A percentile compares a stretch with the other conserved stretches of the same genome.
Conservation (phyloP, 176 grass and related monocot genomes). For the Aegilops tauschii region DNA sequence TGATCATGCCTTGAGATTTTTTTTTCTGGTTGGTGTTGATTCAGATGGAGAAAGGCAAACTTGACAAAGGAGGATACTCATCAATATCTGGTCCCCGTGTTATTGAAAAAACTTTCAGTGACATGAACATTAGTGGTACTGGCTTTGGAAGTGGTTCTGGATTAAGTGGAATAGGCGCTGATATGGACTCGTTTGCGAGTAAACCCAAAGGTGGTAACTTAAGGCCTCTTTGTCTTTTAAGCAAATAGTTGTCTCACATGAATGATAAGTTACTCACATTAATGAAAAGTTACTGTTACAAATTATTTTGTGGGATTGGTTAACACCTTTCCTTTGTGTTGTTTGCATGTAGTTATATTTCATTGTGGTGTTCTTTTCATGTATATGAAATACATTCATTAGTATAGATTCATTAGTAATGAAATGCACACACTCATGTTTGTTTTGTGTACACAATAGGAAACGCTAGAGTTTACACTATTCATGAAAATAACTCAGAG, state of each 20-base stretch:
- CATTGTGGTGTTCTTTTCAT: neutral
- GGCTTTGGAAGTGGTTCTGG: slow-evolving; percentile 75
- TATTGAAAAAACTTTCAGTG: slow-evolving; percentile 58
- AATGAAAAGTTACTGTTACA: neutral
- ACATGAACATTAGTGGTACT: slow-evolving; percentile 66
- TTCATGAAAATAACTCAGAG: neutral
- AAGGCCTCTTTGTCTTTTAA: neutral
- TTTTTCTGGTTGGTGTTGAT: slow-evolving; percentile 16
- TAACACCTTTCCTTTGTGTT: neutral
- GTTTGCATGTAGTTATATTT: slow-evolving; percentile 4
- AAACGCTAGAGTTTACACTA: neutral
- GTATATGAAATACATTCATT: neutral
- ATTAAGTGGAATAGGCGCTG: slow-evolving; percentile 56
- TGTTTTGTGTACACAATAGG: neutral
- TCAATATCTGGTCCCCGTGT: slow-evolving; percentile 66
- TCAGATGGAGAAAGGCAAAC: slow-evolving; percentile 77
- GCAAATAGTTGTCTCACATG: slow-evolving; percentile 2
- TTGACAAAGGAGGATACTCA: slow-evolving; percentile 77
- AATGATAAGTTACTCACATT: neutral
- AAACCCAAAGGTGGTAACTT: slow-evolving; percentile 60
- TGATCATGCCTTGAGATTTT: slow-evolving; percentile 7
- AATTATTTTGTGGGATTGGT: neutral
- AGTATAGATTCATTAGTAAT: no score
- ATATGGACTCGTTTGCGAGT: slow-evolving; percentile 57
- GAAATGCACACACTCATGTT: neutral